Conservation (phyloP, 2,329 filamentous ascomycete species). For the Dactylellina leptospora region DNA sequence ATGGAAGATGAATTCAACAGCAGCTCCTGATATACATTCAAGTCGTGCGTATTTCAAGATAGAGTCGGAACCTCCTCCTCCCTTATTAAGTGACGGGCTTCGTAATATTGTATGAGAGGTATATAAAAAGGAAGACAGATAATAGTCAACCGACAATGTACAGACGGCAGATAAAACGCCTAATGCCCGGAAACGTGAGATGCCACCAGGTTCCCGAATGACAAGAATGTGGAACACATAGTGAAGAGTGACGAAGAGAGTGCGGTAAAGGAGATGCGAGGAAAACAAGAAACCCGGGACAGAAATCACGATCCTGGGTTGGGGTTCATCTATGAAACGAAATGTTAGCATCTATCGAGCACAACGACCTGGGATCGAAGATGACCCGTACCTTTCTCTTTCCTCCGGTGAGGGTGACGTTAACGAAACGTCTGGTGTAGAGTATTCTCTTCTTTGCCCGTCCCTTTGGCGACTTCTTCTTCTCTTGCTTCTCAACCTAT, state of each 20-base stretch:
- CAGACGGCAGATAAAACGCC: conserved; percentile 52
- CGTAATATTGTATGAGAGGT: conserved; percentile 42
- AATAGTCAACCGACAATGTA: conserved; percentile 49
- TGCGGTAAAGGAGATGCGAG: conserved; percentile 12
- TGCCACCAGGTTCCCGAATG: conserved; percentile 16
- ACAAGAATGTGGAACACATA: conserved; percentile 11
- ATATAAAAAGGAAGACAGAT: conserved; percentile 42
- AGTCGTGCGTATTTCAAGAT: conserved; percentile 41
- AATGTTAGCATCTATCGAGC: conserved; percentile 18
- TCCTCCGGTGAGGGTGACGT: conserved; percentile 95
- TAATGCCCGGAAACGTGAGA: conserved; percentile 40
- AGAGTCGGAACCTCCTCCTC: conserved; percentile 28
- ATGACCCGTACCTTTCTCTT: conserved; percentile 85
- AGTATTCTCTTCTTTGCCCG: conserved; percentile 91
- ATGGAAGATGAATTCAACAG: conserved; percentile 42
- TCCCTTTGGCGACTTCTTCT: conserved; percentile 96
- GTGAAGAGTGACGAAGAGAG: conserved; percentile 20
- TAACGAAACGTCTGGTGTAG: conserved; percentile 97
- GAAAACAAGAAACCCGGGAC: conserved; percentile 10
- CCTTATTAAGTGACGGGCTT: conserved; percentile 44
- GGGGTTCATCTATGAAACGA: conserved; percentile 78
- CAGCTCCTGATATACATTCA: conserved; percentile 50
- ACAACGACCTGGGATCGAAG: background rate
- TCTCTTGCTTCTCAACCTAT: conserved; percentile 89
- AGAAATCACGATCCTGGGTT: conserved; percentile 69